phyloP scores from a whole-genome alignment of 129 eudicot species.

The Tagetes erecta region DNA sequence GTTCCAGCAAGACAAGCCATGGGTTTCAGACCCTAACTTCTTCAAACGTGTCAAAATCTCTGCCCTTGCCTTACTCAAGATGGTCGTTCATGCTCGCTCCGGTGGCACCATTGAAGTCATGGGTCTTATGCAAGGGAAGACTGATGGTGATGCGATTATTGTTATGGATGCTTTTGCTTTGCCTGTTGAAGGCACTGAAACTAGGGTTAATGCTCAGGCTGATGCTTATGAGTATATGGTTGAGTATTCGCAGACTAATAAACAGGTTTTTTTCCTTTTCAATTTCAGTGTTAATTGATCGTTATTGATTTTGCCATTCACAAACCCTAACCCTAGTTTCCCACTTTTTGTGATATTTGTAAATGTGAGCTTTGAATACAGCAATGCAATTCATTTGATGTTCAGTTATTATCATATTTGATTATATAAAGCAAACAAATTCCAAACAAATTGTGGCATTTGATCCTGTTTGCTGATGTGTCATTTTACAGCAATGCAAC shows the following conservation, averaged over 20 bases:
- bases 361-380: neutral
- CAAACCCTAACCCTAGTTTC: conserved; percentile 27
- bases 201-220: conserved; percentile 98
- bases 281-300: neutral
- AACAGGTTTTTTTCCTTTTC: conserved; percentile 48
- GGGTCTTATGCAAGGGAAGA: conserved; percentile 99
- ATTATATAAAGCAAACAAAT: no score
- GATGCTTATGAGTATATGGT: conserved; percentile 99
- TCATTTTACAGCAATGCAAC: no score
- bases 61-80: conserved; percentile 85
- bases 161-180: conserved; percentile 97
- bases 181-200: conserved; percentile 97
- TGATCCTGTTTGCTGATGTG: no score
- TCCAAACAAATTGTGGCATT: no score
- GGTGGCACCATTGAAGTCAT: conserved; percentile 93
- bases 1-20: conserved; percentile 86
- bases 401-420: neutral
- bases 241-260: conserved; percentile 83
- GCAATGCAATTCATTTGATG: neutral
- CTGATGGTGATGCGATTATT: conserved; percentile 88
- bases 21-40: conserved; percentile 81
- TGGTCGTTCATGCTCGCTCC: conserved; percentile 96
- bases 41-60: conserved; percentile 91
- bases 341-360: neutral
- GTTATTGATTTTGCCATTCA: neutral